These are phyloP conservation scores for Leptographium flavum DNA, from an alignment of 2,329 filamentous ascomycete species.

Conservation along the genomic window DNA sequence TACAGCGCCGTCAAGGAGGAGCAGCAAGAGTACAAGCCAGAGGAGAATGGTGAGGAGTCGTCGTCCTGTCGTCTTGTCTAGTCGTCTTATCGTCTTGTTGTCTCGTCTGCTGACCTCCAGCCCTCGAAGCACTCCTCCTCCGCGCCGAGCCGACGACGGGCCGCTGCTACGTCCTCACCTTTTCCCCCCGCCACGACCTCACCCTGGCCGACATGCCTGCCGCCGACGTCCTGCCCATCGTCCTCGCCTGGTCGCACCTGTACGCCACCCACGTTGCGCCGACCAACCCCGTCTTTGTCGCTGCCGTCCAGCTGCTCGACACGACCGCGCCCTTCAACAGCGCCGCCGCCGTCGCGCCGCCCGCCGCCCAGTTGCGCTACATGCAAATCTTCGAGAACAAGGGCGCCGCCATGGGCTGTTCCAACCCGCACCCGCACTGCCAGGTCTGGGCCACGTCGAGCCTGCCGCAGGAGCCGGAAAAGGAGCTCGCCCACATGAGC, in stretches of 20 bases:
- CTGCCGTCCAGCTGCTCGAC: constrained; percentile 23
- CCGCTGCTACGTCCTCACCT: constrained; percentile 94
- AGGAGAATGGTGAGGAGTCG: no score
- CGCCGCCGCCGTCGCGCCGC: constrained; percentile 29
- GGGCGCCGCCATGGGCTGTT: constrained; percentile 94
- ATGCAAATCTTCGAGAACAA: constrained; percentile 99
- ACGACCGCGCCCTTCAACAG: constrained; percentile 20
- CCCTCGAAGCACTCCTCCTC: constrained; percentile 61
- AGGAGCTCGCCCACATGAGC: constrained; percentile 64
- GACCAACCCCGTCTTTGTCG: constrained; percentile 44
- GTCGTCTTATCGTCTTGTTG: no score
- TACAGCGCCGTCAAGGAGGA: constrained; percentile 93
- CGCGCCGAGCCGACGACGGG: constrained; percentile 78
- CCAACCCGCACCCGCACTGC: constrained; percentile 93
- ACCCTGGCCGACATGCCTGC: constrained; percentile 83
- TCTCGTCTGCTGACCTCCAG: constrained; percentile 25
- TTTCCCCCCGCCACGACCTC: constrained; percentile 78
- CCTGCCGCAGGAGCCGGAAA: constrained; percentile 74
- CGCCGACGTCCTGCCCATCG: constrained; percentile 62
- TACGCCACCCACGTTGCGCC: constrained; percentile 72
- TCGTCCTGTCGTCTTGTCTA: no score
- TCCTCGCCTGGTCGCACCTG: constrained; percentile 83
- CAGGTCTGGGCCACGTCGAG: constrained; percentile 92
- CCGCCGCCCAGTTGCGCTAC: constrained; percentile 71
- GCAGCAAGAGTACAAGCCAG: constrained; percentile 61